Percentiles rank a stretch among this genome's conserved stretches.
phyloP scores from a whole-genome alignment of 164 flowering plant genomes.

The Stephania japonica region DNA sequence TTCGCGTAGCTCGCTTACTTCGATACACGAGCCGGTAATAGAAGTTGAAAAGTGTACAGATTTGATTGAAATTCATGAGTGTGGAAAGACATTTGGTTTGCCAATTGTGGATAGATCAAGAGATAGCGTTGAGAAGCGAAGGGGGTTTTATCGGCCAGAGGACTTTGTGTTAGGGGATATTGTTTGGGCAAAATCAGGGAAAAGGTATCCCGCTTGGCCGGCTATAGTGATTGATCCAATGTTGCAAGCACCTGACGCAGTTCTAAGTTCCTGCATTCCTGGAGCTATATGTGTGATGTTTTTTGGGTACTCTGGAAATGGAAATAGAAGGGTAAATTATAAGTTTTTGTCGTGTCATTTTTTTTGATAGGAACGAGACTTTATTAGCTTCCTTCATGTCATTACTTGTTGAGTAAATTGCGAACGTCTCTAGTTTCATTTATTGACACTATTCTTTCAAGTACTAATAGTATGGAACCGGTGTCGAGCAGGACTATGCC shows the following conservation, averaged over 20 bases:
- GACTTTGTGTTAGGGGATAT: constrained; percentile 74
- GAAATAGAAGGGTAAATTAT: constrained; percentile 62
- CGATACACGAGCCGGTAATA: constrained; percentile 28
- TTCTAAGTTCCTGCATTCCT: constrained; percentile 61
- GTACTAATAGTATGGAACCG: not conserved
- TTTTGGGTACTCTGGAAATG: constrained; percentile 73
- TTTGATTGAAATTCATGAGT: constrained; percentile 15
- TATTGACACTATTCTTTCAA: constrained; percentile 5
- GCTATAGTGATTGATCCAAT: constrained; percentile 91
- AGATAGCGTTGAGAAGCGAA: constrained; percentile 32
- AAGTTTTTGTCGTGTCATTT: not conserved
- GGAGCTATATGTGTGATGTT: constrained; percentile 93
- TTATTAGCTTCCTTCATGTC: not conserved
- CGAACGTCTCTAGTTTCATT: constrained; percentile 4
- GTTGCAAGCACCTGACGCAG: constrained; percentile 69
- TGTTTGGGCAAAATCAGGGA: constrained; percentile 90
- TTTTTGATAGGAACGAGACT: not conserved
- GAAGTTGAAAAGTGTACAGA: constrained; percentile 27
- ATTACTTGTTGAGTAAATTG: not conserved
- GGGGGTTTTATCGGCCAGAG: constrained; percentile 41
- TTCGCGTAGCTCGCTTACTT: constrained; percentile 37
- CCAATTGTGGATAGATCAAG: constrained; percentile 11
- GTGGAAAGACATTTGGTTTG: constrained; percentile 7
- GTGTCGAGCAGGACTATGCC: constrained; percentile 73
- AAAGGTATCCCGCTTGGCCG: constrained; percentile 85